Conservation (phyloP, 75 land plant species). For the Pinus taeda region DNA sequence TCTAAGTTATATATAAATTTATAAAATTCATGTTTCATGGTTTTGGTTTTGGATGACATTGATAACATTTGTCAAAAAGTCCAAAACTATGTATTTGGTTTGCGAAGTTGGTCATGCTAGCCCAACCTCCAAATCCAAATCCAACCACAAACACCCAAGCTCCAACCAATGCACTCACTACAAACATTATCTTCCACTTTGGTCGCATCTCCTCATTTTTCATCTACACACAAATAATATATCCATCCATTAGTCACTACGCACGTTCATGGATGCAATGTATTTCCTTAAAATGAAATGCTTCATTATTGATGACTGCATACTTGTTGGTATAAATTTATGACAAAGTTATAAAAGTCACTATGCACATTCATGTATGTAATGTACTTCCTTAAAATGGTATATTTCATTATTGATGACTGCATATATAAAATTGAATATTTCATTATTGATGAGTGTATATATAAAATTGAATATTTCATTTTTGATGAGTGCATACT, state of each 20-base stretch:
- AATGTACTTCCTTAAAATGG: background rate
- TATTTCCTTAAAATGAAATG: too few species aligned
- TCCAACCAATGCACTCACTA: slow-evolving; percentile 18
- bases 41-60: slow-evolving; percentile 21
- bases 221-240: background rate
- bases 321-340: too few species aligned
- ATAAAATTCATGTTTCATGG: background rate
- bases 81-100: slow-evolving; percentile 29
- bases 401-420: background rate
- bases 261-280: background rate
- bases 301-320: too few species aligned
- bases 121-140: slow-evolving; percentile 44
- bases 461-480: too few species aligned
- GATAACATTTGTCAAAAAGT: slow-evolving; percentile 35
- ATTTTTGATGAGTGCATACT: too few species aligned
- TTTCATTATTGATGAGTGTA: too few species aligned
- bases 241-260: background rate
- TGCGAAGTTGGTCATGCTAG: slow-evolving; percentile 36
- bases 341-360: background rate
- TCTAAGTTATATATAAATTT: too few species aligned
- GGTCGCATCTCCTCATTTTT: background rate
- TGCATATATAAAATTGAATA: background rate
- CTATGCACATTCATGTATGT: background rate
- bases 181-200: slow-evolving; percentile 25
- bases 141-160: slow-evolving; percentile 32